A percentile compares a stretch with the other conserved stretches of the same genome.
phyloP scores from a whole-genome alignment of 805 yeast species.

The Lipomyces japonicus region DNA sequence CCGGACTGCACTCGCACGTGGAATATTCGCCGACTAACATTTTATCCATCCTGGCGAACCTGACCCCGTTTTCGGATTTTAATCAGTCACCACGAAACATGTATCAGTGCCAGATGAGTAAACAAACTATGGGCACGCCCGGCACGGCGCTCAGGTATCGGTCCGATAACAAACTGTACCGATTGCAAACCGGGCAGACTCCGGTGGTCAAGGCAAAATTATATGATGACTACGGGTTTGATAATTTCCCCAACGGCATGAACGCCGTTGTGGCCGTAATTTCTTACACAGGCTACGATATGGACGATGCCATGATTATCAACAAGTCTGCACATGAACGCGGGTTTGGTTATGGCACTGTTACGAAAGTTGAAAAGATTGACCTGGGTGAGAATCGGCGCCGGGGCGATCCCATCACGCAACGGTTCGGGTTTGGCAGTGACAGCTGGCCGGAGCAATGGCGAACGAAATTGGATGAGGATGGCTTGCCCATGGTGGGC shows the following conservation, averaged over 20 bases:
- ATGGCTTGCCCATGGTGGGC: conserved; percentile 91
- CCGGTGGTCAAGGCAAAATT: conserved; percentile 92
- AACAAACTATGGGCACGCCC: conserved; percentile 99
- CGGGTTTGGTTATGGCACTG: conserved; percentile 96
- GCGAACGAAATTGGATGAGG: conserved; percentile 82
- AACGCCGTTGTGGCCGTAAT: conserved; percentile 99
- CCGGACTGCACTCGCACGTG: conserved; percentile 81
- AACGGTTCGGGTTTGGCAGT: conserved; percentile 88
- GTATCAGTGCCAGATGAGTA: conserved; percentile 99
- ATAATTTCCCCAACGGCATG: conserved; percentile 96
- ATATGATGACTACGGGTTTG: conserved; percentile 96
- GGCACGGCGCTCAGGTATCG: conserved; percentile 92
- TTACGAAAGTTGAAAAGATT: conserved; percentile 88
- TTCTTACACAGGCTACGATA: conserved; percentile 98
- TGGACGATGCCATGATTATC: conserved; percentile 99
- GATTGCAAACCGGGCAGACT: conserved; percentile 92
- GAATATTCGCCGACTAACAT: conserved; percentile 94
- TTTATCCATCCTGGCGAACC: conserved; percentile 87
- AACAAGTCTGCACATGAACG: conserved; percentile 97
- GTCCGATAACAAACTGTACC: conserved; percentile 90
- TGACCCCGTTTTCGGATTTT: conserved; percentile 97
- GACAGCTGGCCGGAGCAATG: conserved; percentile 92
- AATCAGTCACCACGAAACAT: conserved; percentile 99
- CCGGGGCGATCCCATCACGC: conserved; percentile 91
- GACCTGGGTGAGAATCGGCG: conserved; percentile 74